These are phyloP conservation scores for Samsoniella hepiali DNA, from an alignment of 2,329 filamentous ascomycete genomes.

Conservation along the genomic window DNA sequence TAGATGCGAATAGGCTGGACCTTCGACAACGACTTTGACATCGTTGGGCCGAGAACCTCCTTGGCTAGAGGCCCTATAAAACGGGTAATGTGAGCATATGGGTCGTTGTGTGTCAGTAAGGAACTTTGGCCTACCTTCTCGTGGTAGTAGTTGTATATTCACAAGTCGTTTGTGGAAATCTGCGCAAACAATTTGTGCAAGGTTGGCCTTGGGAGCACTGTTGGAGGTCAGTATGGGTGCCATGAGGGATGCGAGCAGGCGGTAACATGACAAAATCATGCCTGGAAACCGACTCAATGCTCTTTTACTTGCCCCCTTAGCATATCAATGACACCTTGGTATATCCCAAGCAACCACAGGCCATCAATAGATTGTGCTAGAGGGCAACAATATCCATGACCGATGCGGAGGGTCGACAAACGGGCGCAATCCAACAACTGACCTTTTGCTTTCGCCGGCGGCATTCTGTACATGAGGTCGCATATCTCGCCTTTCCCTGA, in stretches of 20 bases:
- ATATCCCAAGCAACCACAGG: background rate
- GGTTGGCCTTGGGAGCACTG: slow-evolving; percentile 54
- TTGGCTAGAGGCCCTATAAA: slow-evolving; percentile 8
- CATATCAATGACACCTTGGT: background rate
- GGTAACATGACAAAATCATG: background rate
- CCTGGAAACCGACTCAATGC: no score
- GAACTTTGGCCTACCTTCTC: slow-evolving; percentile 24
- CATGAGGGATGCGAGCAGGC: background rate
- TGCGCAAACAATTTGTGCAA: slow-evolving; percentile 51
- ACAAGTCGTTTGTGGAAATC: slow-evolving; percentile 50
- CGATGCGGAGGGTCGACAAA: background rate
- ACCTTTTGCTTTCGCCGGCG: slow-evolving; percentile 52
- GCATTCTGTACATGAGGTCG: slow-evolving; percentile 50
- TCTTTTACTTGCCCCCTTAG: no score
- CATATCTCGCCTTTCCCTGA: slow-evolving; percentile 23
- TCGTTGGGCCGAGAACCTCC: slow-evolving; percentile 1
- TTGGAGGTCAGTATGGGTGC: slow-evolving; percentile 2
- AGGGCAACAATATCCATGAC: background rate
- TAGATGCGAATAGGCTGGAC: slow-evolving; percentile 35
- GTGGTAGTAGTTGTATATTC: slow-evolving; percentile 37
- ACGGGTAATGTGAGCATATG: background rate
- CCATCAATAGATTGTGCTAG: background rate
- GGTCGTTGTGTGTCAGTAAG: background rate
- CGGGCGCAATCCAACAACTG: slow-evolving; percentile 8
- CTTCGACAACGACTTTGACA: slow-evolving; percentile 19